phyloP scores from a whole-genome alignment of 2,329 filamentous ascomycete species.

The Aureobasidium namibiae region DNA sequence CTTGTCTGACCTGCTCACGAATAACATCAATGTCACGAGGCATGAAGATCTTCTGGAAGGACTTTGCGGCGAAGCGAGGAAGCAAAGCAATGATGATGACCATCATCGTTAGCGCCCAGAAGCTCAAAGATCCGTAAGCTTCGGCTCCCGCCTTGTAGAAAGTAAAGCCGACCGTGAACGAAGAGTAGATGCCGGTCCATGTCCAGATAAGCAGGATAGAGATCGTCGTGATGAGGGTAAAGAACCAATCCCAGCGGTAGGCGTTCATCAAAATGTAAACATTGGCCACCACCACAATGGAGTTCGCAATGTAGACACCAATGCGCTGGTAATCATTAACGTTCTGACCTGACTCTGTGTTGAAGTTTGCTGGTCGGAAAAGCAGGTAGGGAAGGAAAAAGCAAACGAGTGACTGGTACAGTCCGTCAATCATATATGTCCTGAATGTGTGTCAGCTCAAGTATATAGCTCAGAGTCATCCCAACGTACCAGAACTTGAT shows the following conservation, averaged over 20 bases:
- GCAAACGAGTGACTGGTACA: conserved; percentile 89
- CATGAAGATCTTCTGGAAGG: conserved; percentile 86
- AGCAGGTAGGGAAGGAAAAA: conserved; percentile 89
- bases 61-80: conserved; percentile 79
- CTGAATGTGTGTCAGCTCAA: conserved; percentile 19
- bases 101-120: conserved; percentile 78
- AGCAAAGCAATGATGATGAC: conserved; percentile 76
- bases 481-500: conserved; percentile 80
- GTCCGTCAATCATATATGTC: conserved; percentile 85
- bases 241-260: conserved; percentile 97
- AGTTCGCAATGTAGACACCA: conserved; percentile 78
- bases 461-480: not conserved
- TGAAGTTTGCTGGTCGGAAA: conserved; percentile 60
- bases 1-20: conserved; percentile 78
- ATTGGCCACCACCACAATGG: conserved; percentile 82
- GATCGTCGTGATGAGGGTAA: conserved; percentile 69
- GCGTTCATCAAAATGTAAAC: conserved; percentile 92
- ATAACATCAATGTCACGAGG: conserved; percentile 92
- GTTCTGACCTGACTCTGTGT: conserved; percentile 63
- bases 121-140: conserved; percentile 71
- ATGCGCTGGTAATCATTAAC: conserved; percentile 75
- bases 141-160: conserved; percentile 74
- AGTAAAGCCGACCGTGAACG: conserved; percentile 46
- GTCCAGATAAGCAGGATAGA: conserved; percentile 86
- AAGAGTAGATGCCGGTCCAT: conserved; percentile 86